Evolutionary conservation across 2,329 filamentous ascomycete genomes (phyloP), one percentile per base, ranked within the genome.

Genomic region (Elsinoe arachidis): DNA sequence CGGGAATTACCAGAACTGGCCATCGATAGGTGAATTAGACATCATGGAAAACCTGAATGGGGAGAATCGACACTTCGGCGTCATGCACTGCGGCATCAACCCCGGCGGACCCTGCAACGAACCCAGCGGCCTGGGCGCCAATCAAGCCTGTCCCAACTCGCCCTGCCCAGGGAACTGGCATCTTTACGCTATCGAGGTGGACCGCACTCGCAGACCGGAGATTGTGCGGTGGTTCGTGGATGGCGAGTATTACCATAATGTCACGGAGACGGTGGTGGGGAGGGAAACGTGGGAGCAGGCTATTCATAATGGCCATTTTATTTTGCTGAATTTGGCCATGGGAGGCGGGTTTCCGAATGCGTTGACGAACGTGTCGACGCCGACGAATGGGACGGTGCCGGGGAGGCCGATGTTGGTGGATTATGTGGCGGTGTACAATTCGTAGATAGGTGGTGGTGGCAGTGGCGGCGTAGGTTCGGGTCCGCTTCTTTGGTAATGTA

Each of bases 91-190:
- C 62, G 66, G 66, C 26, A 53, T 61, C 30, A 65, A 62, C 55
- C 68, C 67, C 21, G 66, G 66, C n/a, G 68, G 68, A n/a, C 60
- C 61, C 15, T 68, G 67, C 59, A 63, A 65, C 49, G 67, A 68
- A 61, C 60, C 62, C 35, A 59, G 57, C 51, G 66, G 67, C 6
- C 56, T 67, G 10, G 61, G 62, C 34, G 53, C 55, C 38, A 61
- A 55, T 44, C 34, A 51, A 5, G 19, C 55, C 15, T 61, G 60
- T 60, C 35, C 54, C 2, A 58, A 59, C 39, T 54, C 43, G 34
- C 30, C 57, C 23, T 64, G 63, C 41, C 62, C 63, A 38, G 64
- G 63, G 11, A 63, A 64, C 63, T 67, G 65, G 58, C 67, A 68
- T 60, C 61, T 60, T 33, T 68, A 67, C 64, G 62, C 64, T 38